Conservation (phyloP, 768 basidiomycete species). For the Atractiella rhizophila region DNA sequence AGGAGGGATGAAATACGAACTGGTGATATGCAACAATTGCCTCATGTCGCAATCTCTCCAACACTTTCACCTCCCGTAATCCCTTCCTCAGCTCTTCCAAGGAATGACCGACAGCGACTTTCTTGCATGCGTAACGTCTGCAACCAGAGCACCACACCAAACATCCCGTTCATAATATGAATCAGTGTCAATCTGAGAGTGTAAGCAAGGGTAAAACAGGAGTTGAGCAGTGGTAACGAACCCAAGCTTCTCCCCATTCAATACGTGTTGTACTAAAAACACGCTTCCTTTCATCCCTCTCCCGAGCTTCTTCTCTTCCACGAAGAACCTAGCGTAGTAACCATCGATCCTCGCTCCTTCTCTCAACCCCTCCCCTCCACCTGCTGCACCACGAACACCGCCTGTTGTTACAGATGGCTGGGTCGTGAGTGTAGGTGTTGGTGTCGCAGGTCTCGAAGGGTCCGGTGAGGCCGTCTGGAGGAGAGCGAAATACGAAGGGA, state of each 20-base stretch:
- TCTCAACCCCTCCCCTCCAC: neutral
- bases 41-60: conserved; percentile 65
- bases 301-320: conserved; percentile 62
- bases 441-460: conserved; percentile 4
- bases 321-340: conserved; percentile 39
- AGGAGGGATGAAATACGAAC: too few species aligned
- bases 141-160: too few species aligned
- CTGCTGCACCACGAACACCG: neutral
- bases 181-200: too few species aligned
- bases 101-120: conserved; percentile 35
- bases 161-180: too few species aligned
- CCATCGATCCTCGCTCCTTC: conserved; percentile 3
- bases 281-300: conserved; percentile 91
- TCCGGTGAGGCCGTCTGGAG: conserved; percentile 1
- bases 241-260: conserved; percentile 70
- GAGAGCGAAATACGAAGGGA: too few species aligned
- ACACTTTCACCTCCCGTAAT: conserved; percentile 38
- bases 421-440: neutral
- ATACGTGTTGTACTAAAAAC: conserved; percentile 65
- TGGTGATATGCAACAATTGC: conserved; percentile 79
- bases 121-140: conserved; percentile 93
- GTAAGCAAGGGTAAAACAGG: too few species aligned
- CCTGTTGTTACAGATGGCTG: neutral
- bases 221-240: too few species aligned
- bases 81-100: neutral